These are phyloP conservation scores for Plasmopara muralis DNA, from an alignment of 352 stramenopile species.

Conservation along the genomic window DNA sequence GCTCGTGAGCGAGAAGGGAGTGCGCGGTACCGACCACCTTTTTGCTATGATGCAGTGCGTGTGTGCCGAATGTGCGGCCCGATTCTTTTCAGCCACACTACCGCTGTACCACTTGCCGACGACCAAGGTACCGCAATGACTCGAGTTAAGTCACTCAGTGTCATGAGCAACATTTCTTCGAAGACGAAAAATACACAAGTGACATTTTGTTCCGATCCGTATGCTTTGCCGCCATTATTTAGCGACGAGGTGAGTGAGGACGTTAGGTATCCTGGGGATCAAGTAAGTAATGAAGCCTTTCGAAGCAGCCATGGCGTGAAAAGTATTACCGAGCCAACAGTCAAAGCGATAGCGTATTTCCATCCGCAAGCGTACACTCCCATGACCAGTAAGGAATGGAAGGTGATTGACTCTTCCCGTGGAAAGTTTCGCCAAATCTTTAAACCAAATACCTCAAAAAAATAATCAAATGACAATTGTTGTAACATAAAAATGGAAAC, in stretches of 20 bases:
- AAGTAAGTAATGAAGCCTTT: constrained; percentile 13
- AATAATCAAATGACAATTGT: no score
- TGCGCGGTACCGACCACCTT: constrained; percentile 49
- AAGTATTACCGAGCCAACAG: no score
- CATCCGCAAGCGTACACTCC: no score
- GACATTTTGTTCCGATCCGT: constrained; percentile 48
- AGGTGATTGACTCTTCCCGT: no score
- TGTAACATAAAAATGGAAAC: constrained; percentile 24
- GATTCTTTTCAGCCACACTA: constrained; percentile 53
- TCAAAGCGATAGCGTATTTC: no score
- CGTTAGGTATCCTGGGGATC: constrained; percentile 16
- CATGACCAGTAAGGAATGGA: no score
- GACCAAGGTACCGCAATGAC: constrained; percentile 9
- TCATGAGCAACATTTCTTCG: constrained; percentile 1
- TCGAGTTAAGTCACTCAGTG: constrained; percentile 12
- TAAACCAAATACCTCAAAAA: no score
- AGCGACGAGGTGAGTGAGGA: constrained; percentile 51
- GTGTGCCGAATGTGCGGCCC: constrained; percentile 72
- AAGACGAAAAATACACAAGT: constrained; percentile 12
- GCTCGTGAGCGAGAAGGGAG: constrained; percentile 35
- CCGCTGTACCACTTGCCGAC: constrained; percentile 15
- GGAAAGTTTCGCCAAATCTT: no score
- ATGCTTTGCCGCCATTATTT: constrained; percentile 60
- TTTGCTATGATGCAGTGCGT: constrained; percentile 67
- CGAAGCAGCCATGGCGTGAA: constrained; percentile 4